A percentile compares a stretch with the other conserved stretches of the same genome.
These are phyloP conservation scores for Marsdenia floribunda DNA, from an alignment of 257 asterid genomes.

Conservation along the genomic window DNA sequence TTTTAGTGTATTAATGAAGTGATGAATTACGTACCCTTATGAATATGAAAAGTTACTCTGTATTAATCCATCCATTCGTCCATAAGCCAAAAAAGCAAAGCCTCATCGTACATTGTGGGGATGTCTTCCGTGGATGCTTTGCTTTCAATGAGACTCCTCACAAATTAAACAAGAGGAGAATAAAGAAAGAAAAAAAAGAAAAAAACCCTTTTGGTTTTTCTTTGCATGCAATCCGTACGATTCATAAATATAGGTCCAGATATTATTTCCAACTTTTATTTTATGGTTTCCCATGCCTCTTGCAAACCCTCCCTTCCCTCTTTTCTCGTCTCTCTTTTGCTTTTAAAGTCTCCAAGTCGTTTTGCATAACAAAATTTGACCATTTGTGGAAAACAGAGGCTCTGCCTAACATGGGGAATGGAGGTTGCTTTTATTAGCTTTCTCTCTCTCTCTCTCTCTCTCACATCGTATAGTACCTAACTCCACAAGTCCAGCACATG, in stretches of 20 bases:
- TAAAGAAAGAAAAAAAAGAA: no score
- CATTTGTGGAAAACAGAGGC: slow-evolving; percentile 6
- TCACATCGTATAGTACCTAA: background rate
- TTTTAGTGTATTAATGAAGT: no score
- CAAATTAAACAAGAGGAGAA: no score
- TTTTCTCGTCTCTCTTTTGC: slow-evolving; percentile 8
- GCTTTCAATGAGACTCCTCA: no score
- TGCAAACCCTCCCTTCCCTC: background rate
- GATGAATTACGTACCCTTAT: no score
- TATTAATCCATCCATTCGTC: no score
- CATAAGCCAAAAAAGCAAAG: no score
- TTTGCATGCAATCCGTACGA: slow-evolving; percentile 16
- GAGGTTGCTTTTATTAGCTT: background rate
- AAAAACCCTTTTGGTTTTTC: background rate
- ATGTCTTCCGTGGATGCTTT: no score
- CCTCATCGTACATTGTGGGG: no score
- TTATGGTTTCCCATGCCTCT: slow-evolving; percentile 21
- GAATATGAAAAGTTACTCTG: no score
- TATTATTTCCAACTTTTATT: background rate
- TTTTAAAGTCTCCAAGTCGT: slow-evolving; percentile 17
- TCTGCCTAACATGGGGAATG: slow-evolving; percentile 21
- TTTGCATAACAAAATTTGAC: slow-evolving; percentile 20
- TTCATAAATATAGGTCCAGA: background rate
- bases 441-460: background rate
- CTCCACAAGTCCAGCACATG: background rate